Base-by-base conservation (phyloP, 768 basidiomycete species). In the Russula compacta region DNA sequence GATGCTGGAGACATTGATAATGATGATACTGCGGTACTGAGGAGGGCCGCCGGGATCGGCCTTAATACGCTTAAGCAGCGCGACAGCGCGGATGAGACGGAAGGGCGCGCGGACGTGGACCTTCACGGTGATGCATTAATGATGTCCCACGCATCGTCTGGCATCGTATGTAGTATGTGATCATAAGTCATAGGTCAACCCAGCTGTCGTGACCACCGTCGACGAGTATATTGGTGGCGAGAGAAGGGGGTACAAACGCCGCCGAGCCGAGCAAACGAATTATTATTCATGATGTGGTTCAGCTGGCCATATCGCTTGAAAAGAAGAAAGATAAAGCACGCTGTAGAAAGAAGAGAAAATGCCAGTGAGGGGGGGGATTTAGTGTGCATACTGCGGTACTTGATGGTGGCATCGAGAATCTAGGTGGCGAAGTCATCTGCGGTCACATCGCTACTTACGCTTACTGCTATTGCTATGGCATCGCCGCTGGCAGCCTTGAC, bases 31-130 rank as follows among this genome's bases (percentile, higher is more conserved):
- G 51, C 88, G 81, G 70, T 86, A 87, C 69, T 82, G 86, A 24
- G 29, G 15, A 6, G 36, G 24, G 6, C 12, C 51, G 36, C 79
- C 78, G 11, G 76, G 76, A 64, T 65, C 79, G 74, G 83, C 86
- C 81, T 91, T 92, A 73, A 89, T 70, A 32, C 91, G 86, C 80
- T 92, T 84, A 71, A 90, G 85, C 11, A 89, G 91, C 14, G 91
- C 89, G 4, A 89, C 90, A 60, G 88, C 86, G 54, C 90, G 83
- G 61, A 92, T 77, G 67, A 93, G 83, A 43, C 89, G 78, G 83
- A 92, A 93, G 0, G 91, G 92, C 3, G 91, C 89, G 53, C 87
- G 83, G 67, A 90, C 86, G 72, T 93, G 92, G 54, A 92, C 84
- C 70, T 87, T 88, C 72, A 87, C 77, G 68, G 92, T 92, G 66